Evolutionary conservation across 1,284 basidiomycete species (phyloP).

Genomic region (Naganishia sp.): DNA sequence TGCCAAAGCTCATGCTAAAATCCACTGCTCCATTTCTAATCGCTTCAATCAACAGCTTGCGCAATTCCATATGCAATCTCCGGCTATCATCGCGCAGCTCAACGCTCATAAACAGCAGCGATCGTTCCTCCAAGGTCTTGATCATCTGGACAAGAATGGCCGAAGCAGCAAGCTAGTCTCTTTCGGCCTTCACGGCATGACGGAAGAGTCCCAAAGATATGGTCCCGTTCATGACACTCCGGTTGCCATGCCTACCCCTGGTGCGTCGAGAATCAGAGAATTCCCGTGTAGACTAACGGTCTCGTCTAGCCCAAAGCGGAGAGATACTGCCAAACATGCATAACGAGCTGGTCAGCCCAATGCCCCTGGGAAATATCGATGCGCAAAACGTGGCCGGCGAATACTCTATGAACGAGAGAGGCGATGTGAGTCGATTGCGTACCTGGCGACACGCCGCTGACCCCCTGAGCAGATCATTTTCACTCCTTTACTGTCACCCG

Average conservation of each 20-base stretch:
- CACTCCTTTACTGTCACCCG: conserved; percentile 48
- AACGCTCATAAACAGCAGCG: conserved; percentile 21
- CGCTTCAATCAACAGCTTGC: conserved; percentile 44
- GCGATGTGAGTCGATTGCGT: conserved; percentile 40
- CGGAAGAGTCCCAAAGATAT: conserved; percentile 24
- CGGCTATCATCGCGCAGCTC: conserved; percentile 45
- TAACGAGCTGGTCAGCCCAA: conserved; percentile 48
- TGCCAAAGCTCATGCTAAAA: neutral
- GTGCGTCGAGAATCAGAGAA: conserved; percentile 33
- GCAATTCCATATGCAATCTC: conserved; percentile 54
- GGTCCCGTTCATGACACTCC: neutral
- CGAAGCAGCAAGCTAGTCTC: conserved; percentile 10
- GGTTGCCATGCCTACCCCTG: conserved; percentile 45
- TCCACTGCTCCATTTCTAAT: neutral
- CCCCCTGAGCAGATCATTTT: conserved; percentile 38
- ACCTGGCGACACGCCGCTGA: conserved; percentile 10
- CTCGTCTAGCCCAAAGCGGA: conserved; percentile 44
- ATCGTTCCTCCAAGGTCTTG: neutral
- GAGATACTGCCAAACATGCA: conserved; percentile 47
- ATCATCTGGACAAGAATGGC: neutral
- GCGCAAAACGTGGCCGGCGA: conserved; percentile 35
- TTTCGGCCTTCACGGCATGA: conserved; percentile 21
- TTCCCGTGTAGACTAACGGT: neutral
- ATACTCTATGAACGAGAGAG: conserved; percentile 40
- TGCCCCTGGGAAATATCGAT: conserved; percentile 43